Evolutionary conservation across 1,284 basidiomycete genomes (phyloP), one percentile per base, ranked within the genome.

Genomic region (Leccinum laetum): DNA sequence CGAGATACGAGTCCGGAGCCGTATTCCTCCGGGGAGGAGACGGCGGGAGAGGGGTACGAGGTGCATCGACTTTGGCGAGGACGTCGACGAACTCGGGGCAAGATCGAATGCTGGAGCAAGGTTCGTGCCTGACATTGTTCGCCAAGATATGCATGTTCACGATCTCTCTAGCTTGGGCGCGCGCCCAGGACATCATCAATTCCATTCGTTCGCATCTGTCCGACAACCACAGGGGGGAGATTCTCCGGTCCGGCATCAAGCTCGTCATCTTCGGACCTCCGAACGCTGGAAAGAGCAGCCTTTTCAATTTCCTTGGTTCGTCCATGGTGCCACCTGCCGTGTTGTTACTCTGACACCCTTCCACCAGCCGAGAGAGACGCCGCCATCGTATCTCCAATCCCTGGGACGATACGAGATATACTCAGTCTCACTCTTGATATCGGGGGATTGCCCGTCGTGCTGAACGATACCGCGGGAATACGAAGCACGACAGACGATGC

Each of bases 241-340:
- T 96, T 60, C 79, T 95, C 64, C 87, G 91, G 18, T 86, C 87
- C 1, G 95, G 95, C 0, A 84, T 96, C 49, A 86, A 86, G 41
- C 81, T 96, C 9, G 90, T 91, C 6, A 94, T 97, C 57, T 95
- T 95, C 73, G 94, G 94, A 0, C 92, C 94, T 18, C 93, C 95
- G 0, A 97, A 97, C 71, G 94, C 91, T 2, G 94, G 94, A 44
- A 96, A 96, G 78, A 94, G 91, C 70, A 93, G 87, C 68, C 76
- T 96, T 21, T 82, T 95, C 41, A 96, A 96, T 72, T 91, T 89
- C 73, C 79, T 96, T 10, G 92, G 93, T 90, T 68, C n/a, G 81
- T 69, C 37, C 24, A 32, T 39, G 11, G 2, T 10, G 8, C 14
- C 52, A 52, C 21, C 18, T 1, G 58, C 57, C 55, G 8, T 57